These are phyloP conservation scores for Bombardia bombarda DNA, from an alignment of 495 filamentous ascomycete genomes.

Conservation along the genomic window DNA sequence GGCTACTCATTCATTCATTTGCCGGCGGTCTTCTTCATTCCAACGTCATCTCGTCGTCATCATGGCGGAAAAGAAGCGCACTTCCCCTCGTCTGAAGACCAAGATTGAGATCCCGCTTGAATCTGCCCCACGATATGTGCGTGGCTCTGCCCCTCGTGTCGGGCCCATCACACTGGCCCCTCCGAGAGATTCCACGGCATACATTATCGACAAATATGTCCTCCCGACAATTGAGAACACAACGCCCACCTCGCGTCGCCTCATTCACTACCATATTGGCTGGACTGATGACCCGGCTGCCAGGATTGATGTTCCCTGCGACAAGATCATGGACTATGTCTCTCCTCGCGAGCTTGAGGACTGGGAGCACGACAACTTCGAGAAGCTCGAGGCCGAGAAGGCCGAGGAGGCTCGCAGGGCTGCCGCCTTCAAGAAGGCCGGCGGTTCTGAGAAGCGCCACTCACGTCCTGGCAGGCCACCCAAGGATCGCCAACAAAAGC, in stretches of 20 bases:
- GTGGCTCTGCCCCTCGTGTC: conserved; percentile 29
- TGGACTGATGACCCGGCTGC: conserved; percentile 36
- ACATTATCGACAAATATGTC: conserved; percentile 37
- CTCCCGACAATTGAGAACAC: conserved; percentile 20
- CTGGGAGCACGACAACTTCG: conserved; percentile 28
- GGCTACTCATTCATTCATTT: no score
- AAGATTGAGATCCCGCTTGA: conserved; percentile 29
- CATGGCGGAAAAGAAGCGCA: conserved; percentile 7
- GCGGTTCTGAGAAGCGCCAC: background rate
- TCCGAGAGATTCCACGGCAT: conserved; percentile 33
- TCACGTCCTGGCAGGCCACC: conserved; percentile 5
- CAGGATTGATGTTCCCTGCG: conserved; percentile 26
- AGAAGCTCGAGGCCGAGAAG: conserved; percentile 23
- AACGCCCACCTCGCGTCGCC: conserved; percentile 17
- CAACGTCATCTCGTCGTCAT: no score
- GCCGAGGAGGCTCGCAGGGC: background rate
- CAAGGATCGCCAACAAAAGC: conserved; percentile 1
- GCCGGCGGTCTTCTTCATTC: no score
- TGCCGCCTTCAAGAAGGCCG: conserved; percentile 4
- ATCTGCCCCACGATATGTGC: conserved; percentile 25
- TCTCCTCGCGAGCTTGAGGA: conserved; percentile 36
- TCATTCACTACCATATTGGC: conserved; percentile 34
- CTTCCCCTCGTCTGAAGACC: conserved; percentile 5
- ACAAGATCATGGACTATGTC: conserved; percentile 35
- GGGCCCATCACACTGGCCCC: conserved; percentile 28